phyloP scores from a whole-genome alignment of 257 asterid species.

The Agastache rugosa region DNA sequence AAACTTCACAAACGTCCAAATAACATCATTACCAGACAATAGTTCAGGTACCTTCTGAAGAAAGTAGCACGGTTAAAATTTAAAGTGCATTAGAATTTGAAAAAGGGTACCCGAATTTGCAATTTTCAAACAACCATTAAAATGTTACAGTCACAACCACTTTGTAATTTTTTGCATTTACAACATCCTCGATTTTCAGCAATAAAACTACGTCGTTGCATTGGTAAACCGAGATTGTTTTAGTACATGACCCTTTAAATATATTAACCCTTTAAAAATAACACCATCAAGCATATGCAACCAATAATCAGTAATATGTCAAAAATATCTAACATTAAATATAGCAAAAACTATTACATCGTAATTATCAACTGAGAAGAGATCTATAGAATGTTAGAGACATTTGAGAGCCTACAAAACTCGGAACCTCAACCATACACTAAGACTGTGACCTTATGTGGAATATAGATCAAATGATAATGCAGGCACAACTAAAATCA shows the following conservation, averaged over 20 bases:
- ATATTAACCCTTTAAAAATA: neutral
- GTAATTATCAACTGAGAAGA: no score
- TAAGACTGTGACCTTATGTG: no score
- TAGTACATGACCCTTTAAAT: neutral
- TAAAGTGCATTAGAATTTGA: neutral
- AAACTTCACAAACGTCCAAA: slow-evolving; percentile 97
- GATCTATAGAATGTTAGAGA: no score
- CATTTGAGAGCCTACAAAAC: no score
- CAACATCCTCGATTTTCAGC: neutral
- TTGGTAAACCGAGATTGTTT: neutral
- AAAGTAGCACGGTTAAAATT: slow-evolving; percentile 34
- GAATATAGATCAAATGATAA: no score
- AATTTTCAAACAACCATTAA: neutral
- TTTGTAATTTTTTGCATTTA: neutral
- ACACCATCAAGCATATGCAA: neutral
- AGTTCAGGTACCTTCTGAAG: slow-evolving; percentile 90
- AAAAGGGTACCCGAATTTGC: neutral
- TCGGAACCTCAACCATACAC: no score
- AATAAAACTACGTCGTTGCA: neutral
- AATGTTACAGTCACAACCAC: neutral
- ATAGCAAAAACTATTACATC: neutral
- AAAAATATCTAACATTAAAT: neutral
- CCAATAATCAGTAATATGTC: neutral
- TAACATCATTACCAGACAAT: slow-evolving; percentile 84
- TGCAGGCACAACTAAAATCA: no score